A percentile compares a stretch with the other conserved stretches of the same genome.
phyloP scores from a whole-genome alignment of 164 flowering plant species.

The Brasenia schreberi region DNA sequence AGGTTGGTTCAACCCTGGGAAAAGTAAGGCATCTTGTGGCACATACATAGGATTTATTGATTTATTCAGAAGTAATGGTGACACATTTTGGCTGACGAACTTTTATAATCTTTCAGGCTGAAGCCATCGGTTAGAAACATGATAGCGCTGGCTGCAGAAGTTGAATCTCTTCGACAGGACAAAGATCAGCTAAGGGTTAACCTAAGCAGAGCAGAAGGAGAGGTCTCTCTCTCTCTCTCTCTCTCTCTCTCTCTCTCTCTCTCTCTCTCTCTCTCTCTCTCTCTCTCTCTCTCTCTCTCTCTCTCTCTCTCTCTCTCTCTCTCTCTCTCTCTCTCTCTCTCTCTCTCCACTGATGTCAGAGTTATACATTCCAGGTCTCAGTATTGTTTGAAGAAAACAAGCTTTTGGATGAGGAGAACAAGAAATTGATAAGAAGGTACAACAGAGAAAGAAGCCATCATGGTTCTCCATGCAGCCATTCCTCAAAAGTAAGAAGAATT shows the following conservation, averaged over 20 bases:
- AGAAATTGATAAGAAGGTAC: conserved; percentile 35
- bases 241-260: not conserved
- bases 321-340: not conserved
- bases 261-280: not conserved
- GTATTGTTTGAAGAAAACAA: conserved; percentile 46
- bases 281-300: not conserved
- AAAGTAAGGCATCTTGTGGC: conserved; percentile 21
- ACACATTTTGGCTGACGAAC: no score
- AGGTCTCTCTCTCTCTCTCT: conserved; percentile 26
- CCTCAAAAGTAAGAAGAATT: conserved; percentile 16
- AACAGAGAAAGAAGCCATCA: conserved; percentile 24
- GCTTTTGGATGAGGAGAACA: conserved; percentile 55
- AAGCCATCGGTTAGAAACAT: conserved; percentile 40
- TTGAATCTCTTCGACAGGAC: conserved; percentile 31
- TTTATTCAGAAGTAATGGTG: no score
- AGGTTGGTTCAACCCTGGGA: conserved; percentile 48
- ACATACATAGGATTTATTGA: not conserved
- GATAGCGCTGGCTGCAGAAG: conserved; percentile 41
- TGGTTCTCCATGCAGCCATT: conserved; percentile 42
- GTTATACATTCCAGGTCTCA: conserved; percentile 30
- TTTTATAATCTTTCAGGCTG: conserved; percentile 25
- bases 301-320: not conserved
- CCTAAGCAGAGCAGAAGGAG: conserved; percentile 66
- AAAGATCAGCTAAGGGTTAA: conserved; percentile 52
- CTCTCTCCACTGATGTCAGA: not conserved